Base-by-base conservation (phyloP, 2,329 filamentous ascomycete species). In the Geosmithia morbida region DNA sequence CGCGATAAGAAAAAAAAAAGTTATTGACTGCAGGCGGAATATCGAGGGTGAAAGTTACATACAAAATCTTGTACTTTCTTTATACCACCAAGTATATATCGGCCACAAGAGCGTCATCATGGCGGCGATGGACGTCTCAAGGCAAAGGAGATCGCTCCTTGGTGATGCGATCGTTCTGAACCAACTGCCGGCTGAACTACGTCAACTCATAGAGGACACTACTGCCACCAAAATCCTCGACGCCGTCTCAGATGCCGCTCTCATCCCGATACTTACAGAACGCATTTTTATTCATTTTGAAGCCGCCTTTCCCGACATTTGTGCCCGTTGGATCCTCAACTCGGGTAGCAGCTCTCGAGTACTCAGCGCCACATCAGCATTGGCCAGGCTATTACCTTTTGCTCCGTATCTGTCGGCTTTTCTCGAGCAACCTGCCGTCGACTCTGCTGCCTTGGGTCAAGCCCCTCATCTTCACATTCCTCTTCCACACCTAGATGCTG, bases 321-420 rank as follows among this genome's bases (percentile, higher is more conserved):
- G 84, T 63, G 84, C 87, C 51, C 73, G 84, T 68, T 94, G 87
- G 87, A 69, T 84, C 43, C 69, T 71, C 57, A 61, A 67, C 59
- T 56, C 67, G 26, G 61, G 63, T 26, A 63, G 60, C 41, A 58
- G 62, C 52, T 48, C 61, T 56, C 54, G 63, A 64, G 55, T 63
- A 61, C 55, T 62, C 56, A 48, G 64, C 33, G 55, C 83, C 46
- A 73, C 90, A 52, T 74, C 81, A 48, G 83, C 85, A 30, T 85
- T 95, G 66, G 83, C 85, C 51, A 77, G 85, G 57, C 73, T 95
- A 52, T 63, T 96, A 55, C 86, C 87, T 17, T 82, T 92, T 69
- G 85, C 85, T 53, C 85, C 87, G 46, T 79, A 90, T 59, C 71
- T 97, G 42, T 79, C 82, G 47, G 75, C 80, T 50, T 86, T 88